These are phyloP conservation scores for Inonotus hispidus DNA, from an alignment of 1,284 basidiomycete genomes.

Conservation along the genomic window DNA sequence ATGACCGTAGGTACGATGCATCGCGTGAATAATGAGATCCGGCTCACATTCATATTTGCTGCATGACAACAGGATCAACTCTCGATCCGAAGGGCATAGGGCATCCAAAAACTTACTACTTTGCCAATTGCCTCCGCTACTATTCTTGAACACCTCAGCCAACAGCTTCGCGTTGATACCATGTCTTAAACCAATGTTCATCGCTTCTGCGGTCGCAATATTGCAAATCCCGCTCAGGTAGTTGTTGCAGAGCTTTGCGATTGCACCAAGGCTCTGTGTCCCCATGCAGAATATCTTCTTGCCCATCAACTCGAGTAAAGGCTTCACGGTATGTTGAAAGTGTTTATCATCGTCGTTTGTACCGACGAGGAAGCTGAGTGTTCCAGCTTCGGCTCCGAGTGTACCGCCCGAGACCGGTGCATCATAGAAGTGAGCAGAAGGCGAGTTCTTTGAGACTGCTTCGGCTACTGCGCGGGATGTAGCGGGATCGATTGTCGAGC, in stretches of 20 bases:
- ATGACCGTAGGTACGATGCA: neutral
- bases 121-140: conserved; percentile 20
- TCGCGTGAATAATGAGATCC: neutral
- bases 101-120: conserved; percentile 16
- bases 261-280: conserved; percentile 18
- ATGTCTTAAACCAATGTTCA: conserved; percentile 22
- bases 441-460: conserved; percentile 15
- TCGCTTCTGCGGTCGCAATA: conserved; percentile 22
- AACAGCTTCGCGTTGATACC: conserved; percentile 20
- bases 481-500: conserved; percentile 21
- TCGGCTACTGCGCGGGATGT: conserved; percentile 21
- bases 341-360: conserved; percentile 7
- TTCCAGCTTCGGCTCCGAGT: conserved; percentile 20
- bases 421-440: conserved; percentile 20
- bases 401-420: conserved; percentile 21
- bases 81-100: neutral
- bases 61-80: no score
- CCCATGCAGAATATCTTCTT: conserved; percentile 18
- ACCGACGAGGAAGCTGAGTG: conserved; percentile 20
- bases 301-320: conserved; percentile 20
- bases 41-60: conserved; percentile 12
- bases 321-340: conserved; percentile 13
- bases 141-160: conserved; percentile 19
- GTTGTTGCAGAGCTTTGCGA: conserved; percentile 22
- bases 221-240: conserved; percentile 20